Conservation (phyloP, 306 rosid species). For the Lathyrus oleraceus region DNA sequence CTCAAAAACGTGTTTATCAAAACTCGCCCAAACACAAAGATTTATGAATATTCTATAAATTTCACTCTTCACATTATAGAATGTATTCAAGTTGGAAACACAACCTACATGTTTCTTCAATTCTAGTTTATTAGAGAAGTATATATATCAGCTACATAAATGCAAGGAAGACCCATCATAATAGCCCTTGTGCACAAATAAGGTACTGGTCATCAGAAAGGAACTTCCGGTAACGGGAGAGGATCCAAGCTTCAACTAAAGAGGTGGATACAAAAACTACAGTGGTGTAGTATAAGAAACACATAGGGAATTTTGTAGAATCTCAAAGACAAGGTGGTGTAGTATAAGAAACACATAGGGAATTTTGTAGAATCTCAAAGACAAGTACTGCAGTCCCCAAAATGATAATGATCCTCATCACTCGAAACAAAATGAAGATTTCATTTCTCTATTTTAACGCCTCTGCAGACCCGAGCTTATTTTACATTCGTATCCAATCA, state of each 20-base stretch:
- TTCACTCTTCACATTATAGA: conserved; percentile 13
- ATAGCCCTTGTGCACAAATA: conserved; percentile 16
- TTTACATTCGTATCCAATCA: conserved; percentile 26
- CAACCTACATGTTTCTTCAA: conserved; percentile 5
- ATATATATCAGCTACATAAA: conserved; percentile 30
- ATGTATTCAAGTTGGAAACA: conserved; percentile 19
- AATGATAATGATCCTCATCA: conserved; percentile 23
- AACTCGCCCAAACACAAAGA: background rate
- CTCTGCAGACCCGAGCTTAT: conserved; percentile 23
- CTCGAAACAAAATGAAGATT: conserved; percentile 29
- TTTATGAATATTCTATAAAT: conserved; percentile 7
- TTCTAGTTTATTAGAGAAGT: conserved; percentile 28
- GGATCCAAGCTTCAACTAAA: background rate
- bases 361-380: conserved; percentile 22
- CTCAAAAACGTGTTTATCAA: background rate
- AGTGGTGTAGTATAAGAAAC: conserved; percentile 13
- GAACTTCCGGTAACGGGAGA: background rate
- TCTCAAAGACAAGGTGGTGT: conserved; percentile 23
- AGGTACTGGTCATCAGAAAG: background rate
- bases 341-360: conserved; percentile 22
- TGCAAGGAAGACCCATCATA: conserved; percentile 21
- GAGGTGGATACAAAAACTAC: conserved; percentile 21
- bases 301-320: conserved; percentile 23
- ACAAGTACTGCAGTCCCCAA: conserved; percentile 22
- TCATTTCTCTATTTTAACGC: conserved; percentile 28